These are phyloP conservation scores for Thinopyrum elongatum DNA, from an alignment of 176 grass and related monocot genomes.

Conservation along the genomic window DNA sequence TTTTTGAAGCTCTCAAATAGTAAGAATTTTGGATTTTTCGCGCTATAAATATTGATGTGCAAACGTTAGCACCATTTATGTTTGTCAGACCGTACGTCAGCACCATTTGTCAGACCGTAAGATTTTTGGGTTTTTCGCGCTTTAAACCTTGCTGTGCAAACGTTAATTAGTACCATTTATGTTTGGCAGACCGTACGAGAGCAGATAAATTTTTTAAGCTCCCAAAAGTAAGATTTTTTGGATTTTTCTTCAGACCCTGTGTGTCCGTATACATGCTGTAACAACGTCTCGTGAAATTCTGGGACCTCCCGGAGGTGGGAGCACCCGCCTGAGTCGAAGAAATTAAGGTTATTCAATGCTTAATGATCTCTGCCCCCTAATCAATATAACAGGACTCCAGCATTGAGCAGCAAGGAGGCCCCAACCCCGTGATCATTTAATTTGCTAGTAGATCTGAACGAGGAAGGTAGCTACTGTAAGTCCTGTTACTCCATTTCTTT, in stretches of 20 bases:
- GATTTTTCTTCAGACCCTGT: not conserved
- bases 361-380: slow-evolving; percentile 17
- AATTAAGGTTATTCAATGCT: slow-evolving; percentile 27
- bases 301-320: too few species aligned
- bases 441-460: not conserved
- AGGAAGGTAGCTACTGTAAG: not conserved
- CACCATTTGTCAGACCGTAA: too few species aligned
- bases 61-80: too few species aligned
- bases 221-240: not conserved
- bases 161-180: too few species aligned
- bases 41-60: too few species aligned
- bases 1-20: too few species aligned
- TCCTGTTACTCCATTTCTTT: not conserved
- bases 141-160: too few species aligned
- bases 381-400: slow-evolving; percentile 3
- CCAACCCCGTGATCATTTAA: not conserved
- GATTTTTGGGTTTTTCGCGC: too few species aligned
- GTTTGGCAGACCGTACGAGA: too few species aligned
- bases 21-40: too few species aligned
- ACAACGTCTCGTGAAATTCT: not conserved
- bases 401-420: not conserved
- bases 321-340: not conserved
- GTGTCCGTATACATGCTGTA: not conserved
- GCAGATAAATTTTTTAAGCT: not conserved
- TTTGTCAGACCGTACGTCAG: too few species aligned